phyloP scores from a whole-genome alignment of 768 basidiomycete genomes.

The Neoboletus brunneissimus region DNA sequence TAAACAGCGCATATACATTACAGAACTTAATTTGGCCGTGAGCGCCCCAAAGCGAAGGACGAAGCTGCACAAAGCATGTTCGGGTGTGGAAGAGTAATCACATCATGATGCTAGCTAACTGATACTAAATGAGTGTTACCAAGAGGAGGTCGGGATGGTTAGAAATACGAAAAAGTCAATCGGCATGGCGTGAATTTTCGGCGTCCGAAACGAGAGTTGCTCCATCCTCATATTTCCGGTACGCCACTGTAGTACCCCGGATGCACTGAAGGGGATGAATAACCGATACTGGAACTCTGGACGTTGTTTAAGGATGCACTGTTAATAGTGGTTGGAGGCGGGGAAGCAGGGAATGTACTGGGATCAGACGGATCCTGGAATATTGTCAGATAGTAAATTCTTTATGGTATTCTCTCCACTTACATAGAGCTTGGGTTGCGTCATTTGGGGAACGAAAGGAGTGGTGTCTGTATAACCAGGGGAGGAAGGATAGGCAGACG shows the following conservation, averaged over 20 bases:
- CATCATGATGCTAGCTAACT: neutral
- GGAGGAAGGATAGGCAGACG: neutral
- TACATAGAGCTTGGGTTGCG: constrained; percentile 31
- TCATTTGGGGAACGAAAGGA: constrained; percentile 18
- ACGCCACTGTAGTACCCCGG: neutral
- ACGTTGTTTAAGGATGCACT: constrained; percentile 6
- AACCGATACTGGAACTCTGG: neutral
- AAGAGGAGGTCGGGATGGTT: too few relatives aligned
- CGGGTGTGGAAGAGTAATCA: neutral
- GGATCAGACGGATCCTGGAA: constrained; percentile 37
- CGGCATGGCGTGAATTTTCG: neutral
- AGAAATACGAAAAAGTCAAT: neutral
- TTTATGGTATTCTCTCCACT: constrained; percentile 3
- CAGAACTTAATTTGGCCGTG: too few relatives aligned
- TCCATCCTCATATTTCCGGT: neutral
- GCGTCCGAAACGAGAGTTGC: neutral
- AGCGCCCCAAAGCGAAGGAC: too few relatives aligned
- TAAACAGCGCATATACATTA: neutral
- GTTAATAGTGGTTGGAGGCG: constrained; percentile 15
- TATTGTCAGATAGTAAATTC: constrained; percentile 1
- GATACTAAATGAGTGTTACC: neutral
- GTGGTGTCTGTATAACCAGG: constrained; percentile 7
- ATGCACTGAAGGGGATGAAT: neutral
- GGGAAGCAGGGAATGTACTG: constrained; percentile 35
- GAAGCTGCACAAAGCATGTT: neutral